Evolutionary conservation across 1,284 basidiomycete species (phyloP).

Genomic region (Ceratobasidium theobromae): DNA sequence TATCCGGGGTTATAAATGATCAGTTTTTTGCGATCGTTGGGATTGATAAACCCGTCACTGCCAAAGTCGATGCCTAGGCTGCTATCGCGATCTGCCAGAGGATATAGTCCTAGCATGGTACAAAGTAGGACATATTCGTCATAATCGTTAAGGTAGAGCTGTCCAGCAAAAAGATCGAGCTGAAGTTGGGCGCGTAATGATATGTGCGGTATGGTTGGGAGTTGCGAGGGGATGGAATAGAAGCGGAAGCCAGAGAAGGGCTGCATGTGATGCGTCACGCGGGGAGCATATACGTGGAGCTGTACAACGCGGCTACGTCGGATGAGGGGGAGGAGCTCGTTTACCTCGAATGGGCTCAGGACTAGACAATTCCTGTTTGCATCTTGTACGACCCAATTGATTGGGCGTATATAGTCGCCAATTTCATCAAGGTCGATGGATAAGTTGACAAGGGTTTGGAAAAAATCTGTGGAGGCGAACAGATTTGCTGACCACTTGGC

Average conservation of each 20-base stretch:
- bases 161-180: conserved; percentile 52
- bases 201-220: neutral
- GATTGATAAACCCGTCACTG: conserved; percentile 12
- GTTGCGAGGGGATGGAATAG: neutral
- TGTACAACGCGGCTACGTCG: conserved; percentile 42
- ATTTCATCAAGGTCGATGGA: too few species aligned
- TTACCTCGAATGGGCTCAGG: conserved; percentile 52
- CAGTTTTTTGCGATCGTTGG: neutral
- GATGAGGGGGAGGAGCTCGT: conserved; percentile 48
- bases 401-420: conserved; percentile 24
- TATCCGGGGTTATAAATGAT: neutral
- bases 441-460: conserved; percentile 36
- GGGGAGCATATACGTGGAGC: conserved; percentile 51
- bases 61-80: neutral
- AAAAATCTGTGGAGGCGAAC: conserved; percentile 40
- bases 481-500: neutral
- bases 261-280: conserved; percentile 43
- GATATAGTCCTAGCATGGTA: conserved; percentile 44
- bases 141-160: conserved; percentile 46
- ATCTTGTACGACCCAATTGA: conserved; percentile 49
- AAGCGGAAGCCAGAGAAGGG: conserved; percentile 1
- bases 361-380: conserved; percentile 42
- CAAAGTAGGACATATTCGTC: conserved; percentile 44
- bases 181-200: conserved; percentile 36
- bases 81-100: neutral